phyloP scores from a whole-genome alignment of 371 early-diverging fungal genomes.

The Ordospora colligata region DNA sequence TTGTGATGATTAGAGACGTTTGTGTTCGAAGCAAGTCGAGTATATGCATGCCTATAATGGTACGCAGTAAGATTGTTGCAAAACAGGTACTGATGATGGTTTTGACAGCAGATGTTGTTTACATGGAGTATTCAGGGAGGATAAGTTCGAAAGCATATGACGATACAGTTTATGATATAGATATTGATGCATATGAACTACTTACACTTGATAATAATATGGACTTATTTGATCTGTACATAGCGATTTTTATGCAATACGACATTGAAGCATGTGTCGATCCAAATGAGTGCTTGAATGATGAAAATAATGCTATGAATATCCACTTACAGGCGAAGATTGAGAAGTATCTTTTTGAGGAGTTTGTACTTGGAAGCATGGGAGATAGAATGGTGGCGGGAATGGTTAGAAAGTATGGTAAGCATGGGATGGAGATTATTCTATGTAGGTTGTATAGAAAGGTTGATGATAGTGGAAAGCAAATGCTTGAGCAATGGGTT shows the following conservation, averaged over 20 bases:
- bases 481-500: not conserved
- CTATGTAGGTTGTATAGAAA: constrained; percentile 14
- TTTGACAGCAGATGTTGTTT: not conserved
- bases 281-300: too few species aligned
- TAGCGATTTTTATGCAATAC: not conserved
- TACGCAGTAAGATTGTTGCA: not conserved
- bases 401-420: not conserved
- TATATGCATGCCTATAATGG: not conserved
- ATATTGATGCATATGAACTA: not conserved
- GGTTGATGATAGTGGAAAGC: constrained; percentile 8
- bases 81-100: not conserved
- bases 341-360: constrained; percentile 6
- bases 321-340: not conserved
- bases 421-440: not conserved
- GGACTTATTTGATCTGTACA: not conserved
- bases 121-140: not conserved
- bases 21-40: not conserved
- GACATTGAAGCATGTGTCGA: not conserved
- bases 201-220: not conserved
- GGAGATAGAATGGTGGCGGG: not conserved
- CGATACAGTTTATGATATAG: not conserved
- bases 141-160: not conserved
- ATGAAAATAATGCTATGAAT: not conserved
- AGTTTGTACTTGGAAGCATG: not conserved
- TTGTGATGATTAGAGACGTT: not conserved